Evolutionary conservation across 2,329 filamentous ascomycete species (phyloP).

Genomic region (Penicillium sclerotiorum): DNA sequence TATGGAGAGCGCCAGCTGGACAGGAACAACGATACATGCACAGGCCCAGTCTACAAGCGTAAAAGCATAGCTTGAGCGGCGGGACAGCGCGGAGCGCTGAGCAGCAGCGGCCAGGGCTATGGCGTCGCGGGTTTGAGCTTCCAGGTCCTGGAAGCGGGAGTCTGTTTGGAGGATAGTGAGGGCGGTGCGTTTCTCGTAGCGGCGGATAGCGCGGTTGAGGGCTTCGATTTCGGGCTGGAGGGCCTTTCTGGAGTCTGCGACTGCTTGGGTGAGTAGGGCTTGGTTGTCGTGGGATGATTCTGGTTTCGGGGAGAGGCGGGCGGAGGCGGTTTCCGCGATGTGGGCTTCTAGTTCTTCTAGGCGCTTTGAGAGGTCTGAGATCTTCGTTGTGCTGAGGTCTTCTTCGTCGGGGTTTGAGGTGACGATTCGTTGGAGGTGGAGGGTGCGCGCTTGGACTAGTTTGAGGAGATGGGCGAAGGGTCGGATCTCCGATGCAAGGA

Average conservation of each 20-base stretch:
- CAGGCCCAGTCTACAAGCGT: slow-evolving; percentile 41
- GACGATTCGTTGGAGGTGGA: slow-evolving; percentile 78
- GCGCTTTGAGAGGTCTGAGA: slow-evolving; percentile 64
- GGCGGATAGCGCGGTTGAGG: slow-evolving; percentile 81
- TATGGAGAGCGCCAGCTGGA: slow-evolving; percentile 34
- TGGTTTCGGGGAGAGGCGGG: slow-evolving; percentile 33
- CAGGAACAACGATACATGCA: slow-evolving; percentile 39
- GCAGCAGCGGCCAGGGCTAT: slow-evolving; percentile 79
- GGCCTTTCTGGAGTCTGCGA: slow-evolving; percentile 61
- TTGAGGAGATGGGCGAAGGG: slow-evolving; percentile 80
- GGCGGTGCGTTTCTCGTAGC: slow-evolving; percentile 87
- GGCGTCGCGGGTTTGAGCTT: slow-evolving; percentile 73
- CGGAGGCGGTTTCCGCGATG: slow-evolving; percentile 42
- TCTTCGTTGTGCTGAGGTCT: slow-evolving; percentile 29
- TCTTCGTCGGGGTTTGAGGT: slow-evolving; percentile 35
- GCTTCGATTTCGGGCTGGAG: slow-evolving; percentile 84
- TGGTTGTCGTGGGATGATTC: slow-evolving; percentile 44
- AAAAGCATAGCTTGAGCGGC: slow-evolving; percentile 29
- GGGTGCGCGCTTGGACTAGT: slow-evolving; percentile 75
- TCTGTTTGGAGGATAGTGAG: slow-evolving; percentile 76
- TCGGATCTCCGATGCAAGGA: slow-evolving; percentile 82
- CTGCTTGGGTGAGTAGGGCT: slow-evolving; percentile 40
- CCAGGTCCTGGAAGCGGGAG: slow-evolving; percentile 70
- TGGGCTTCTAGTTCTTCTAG: slow-evolving; percentile 71
- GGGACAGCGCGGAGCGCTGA: slow-evolving; percentile 32